Evolutionary conservation across 805 yeast species (phyloP), one percentile per base, ranked within the genome.

Genomic region (Starmerella apicola): DNA sequence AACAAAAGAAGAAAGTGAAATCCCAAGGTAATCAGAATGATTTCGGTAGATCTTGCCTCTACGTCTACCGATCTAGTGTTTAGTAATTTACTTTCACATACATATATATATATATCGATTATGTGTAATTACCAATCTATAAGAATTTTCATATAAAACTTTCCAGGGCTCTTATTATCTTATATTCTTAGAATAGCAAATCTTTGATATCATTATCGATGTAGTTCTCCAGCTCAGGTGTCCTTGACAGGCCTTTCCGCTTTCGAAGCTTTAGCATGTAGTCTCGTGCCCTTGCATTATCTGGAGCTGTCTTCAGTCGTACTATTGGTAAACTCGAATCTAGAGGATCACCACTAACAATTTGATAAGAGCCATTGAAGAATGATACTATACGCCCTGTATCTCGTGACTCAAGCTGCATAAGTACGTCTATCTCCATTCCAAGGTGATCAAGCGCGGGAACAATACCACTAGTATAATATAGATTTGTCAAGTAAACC

Each of bases 361-460:
- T 58, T 17, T 71, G 69, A 94, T 95, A 91, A 2, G 13, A 17
- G 41, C 67, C 69, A 41, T 68, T 68, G 58, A 82, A 83, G 35
- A 69, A 70, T 45, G 79, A 55, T 34, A 72, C 72, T 34, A 84
- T 73, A 66, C 74, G 67, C 0, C 91, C 86, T 51, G 73, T 78
- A 4, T 95, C 95, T 46, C 74, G 76, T 0, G 94, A 76, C 10
- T 76, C 71, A 10, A 83, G 58, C 46, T 95, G 49, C 19, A 49
- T 45, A 17, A 35, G 61, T 24, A 91, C 61, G 56, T 91, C 98
- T 0, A 94, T 75, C 53, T 83, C 95, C 34, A 91, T 66, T 0
- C 97, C 98, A 39, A 79, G 64, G 2, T 95, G 79, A 48, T 91
- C 98, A 34, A 91, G 81, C 1, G 82, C 91, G 0, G 98, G 98